phyloP scores from a whole-genome alignment of 2,329 filamentous ascomycete species.

The Aspergillus sp. region DNA sequence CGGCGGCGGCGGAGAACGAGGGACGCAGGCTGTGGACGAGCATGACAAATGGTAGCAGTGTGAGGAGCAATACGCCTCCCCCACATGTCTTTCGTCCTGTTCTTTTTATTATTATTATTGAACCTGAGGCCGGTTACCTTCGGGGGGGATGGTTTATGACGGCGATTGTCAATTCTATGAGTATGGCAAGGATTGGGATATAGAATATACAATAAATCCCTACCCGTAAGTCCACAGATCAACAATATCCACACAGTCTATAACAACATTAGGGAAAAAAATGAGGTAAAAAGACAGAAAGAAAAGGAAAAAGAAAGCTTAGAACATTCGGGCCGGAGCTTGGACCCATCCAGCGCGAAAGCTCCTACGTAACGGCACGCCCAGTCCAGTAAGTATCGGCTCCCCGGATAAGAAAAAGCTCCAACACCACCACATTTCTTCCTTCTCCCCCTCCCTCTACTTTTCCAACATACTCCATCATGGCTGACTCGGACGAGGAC shows the following conservation, averaged over 20 bases:
- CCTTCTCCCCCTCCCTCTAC: too few relatives aligned
- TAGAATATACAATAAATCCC: not conserved
- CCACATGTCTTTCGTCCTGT: constrained; percentile 35
- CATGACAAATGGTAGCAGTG: constrained; percentile 20
- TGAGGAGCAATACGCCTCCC: constrained; percentile 28
- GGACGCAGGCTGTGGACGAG: too few relatives aligned
- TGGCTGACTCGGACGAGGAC: constrained; percentile 52
- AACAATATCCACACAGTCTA: too few relatives aligned
- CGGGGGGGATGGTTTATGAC: constrained; percentile 6
- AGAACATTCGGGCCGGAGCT: constrained; percentile 5
- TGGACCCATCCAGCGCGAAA: constrained; percentile 1
- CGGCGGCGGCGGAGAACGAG: constrained; percentile 12
- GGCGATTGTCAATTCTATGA: not conserved
- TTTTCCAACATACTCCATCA: too few relatives aligned
- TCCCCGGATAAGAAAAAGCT: not conserved
- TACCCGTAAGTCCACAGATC: too few relatives aligned
- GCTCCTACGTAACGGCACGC: too few relatives aligned
- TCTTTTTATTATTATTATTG: constrained; percentile 2
- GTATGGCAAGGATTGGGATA: not conserved
- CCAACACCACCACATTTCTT: not conserved
- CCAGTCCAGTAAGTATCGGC: too few relatives aligned
- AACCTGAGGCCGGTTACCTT: constrained; percentile 20
- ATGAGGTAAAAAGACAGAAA: not conserved
- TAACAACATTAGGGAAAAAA: too few relatives aligned
- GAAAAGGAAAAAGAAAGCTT: not conserved